Evolutionary conservation across 805 yeast species (phyloP), one percentile per base, ranked within the genome.

Genomic region (Saccharomycopsis sp.): DNA sequence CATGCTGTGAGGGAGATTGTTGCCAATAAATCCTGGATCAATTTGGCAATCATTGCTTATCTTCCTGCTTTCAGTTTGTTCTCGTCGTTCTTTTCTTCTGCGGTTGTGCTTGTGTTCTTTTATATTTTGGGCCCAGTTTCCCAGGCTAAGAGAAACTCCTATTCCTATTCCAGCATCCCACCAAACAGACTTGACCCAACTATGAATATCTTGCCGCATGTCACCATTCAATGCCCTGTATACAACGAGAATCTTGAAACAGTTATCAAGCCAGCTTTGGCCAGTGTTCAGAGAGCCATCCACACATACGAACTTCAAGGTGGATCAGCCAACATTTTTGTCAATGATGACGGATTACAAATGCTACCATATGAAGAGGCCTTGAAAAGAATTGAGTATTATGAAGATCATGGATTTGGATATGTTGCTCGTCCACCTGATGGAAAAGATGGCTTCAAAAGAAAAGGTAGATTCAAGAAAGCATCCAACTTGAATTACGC

Each of bases 341-440:
- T 44, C 12, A 44, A 44, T 17, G 49, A 44, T 44, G 49, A 44
- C 22, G 49, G 49, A 19, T 44, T 44, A 17, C 49, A 44, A 44
- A 44, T 17, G 5, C 49, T 44, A 17, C 49, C 49, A 17, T n/a
- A 44, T 17, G 49, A n/a, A 7, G 49, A 44, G 19, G 49, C 49
- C 12, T 44, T 44, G 22, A 44, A 44, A 44, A n/a, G 49, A 44
- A 44, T 44, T 44, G 49, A 44, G 22, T 44, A 12, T 19, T 44
- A 44, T 17, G 49, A 44, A 12, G 49, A 44, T 44, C 49, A 19
- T 44, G 49, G 49, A 19, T 44, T 44, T 19, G 49, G 49, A 5
- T 44, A 44, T 44, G 49, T 44, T 44, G 49, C 49, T 12, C 49
- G 49, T 44, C 49, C 49, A 3, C 49, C 49, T 44, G 49, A 44